Base-by-base conservation (phyloP, 202 grass and related monocot genomes). In the Carex arenaria region DNA sequence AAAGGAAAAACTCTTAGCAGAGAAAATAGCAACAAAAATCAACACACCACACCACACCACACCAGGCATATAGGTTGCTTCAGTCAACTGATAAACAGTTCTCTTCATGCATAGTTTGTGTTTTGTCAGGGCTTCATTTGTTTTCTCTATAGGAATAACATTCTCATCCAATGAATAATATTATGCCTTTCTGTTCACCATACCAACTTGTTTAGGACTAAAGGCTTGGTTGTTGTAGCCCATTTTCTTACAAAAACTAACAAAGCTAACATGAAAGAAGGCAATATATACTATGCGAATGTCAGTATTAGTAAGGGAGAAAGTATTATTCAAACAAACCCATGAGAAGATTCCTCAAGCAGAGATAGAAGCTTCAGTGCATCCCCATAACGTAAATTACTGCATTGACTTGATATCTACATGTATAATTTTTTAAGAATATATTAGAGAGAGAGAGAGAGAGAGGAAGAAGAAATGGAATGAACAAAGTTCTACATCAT, bases 311-410 rank as follows among this genome's bases (percentile, higher is more conserved):
- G 23, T 13, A 78, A 80, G 3, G 17, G 10, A 68, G 53, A 89
- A 82, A 78, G 18, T 28, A 31, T 68, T 57, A 87, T 72, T 36
- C 77, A 64, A 80, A 91, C 89, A 69, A 57, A 94, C 94, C 93
- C 91, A 88, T 87, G 75, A 12, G 96, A 95, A 88, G 96, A 88
- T 23, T 95, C 96, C 80, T 99, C 96, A 1, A 99, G 96, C 85
- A 87, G 74, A 0, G 78, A 91, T 65, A 92, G 83, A 92, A 99
- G 89, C 76, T 99, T 99, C 57, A 89, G 91, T 2, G 79, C 85
- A 72, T 99, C 93, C 53, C 81, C 83, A 72, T 93, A 99, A 56
- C 87, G 85, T 78, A 99, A 84, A 65, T 87, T 91, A 76, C 87
- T 91, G 63, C 88, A 99, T 85, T 92, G 90, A 82, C 79, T 67